Evolutionary conservation across 768 basidiomycete genomes (phyloP).

Genomic region (Erythrobasidium yunnanense): DNA sequence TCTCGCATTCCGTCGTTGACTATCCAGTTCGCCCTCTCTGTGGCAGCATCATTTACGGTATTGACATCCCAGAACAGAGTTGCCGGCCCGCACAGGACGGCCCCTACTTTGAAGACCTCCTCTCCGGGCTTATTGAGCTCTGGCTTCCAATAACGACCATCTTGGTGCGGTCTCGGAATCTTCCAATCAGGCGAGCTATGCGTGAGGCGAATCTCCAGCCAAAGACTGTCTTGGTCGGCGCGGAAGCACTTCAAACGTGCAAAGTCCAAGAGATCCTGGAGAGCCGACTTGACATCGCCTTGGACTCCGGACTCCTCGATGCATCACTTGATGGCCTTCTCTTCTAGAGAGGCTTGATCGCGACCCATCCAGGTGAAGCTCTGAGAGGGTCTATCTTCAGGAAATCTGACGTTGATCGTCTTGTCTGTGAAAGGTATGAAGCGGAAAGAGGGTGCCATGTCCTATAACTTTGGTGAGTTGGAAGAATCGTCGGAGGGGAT

Average conservation of each 20-base stretch:
- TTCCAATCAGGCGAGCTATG: neutral
- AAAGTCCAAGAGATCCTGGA: neutral
- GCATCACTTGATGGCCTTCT: too few species aligned
- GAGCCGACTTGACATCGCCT: neutral
- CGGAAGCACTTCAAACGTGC: neutral
- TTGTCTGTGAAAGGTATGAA: too few species aligned
- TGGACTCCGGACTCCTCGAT: neutral
- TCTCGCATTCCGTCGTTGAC: neutral
- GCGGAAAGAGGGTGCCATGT: too few species aligned
- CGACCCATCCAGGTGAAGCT: too few species aligned
- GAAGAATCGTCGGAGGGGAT: too few species aligned
- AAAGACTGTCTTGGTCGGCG: neutral
- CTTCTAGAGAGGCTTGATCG: too few species aligned
- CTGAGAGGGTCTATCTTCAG: too few species aligned
- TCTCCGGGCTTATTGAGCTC: neutral
- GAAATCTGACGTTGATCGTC: too few species aligned
- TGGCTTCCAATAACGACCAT: neutral
- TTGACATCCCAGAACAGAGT: slow-evolving; percentile 4
- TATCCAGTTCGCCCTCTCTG: neutral
- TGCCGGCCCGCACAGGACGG: neutral
- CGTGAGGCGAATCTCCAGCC: neutral
- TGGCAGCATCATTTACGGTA: neutral
- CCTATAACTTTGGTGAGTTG: too few species aligned
- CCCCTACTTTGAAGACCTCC: neutral
- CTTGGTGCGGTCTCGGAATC: slow-evolving; percentile 7